These are phyloP conservation scores for Trichoderma reesei DNA, from an alignment of 495 filamentous ascomycete species.

Conservation along the genomic window DNA sequence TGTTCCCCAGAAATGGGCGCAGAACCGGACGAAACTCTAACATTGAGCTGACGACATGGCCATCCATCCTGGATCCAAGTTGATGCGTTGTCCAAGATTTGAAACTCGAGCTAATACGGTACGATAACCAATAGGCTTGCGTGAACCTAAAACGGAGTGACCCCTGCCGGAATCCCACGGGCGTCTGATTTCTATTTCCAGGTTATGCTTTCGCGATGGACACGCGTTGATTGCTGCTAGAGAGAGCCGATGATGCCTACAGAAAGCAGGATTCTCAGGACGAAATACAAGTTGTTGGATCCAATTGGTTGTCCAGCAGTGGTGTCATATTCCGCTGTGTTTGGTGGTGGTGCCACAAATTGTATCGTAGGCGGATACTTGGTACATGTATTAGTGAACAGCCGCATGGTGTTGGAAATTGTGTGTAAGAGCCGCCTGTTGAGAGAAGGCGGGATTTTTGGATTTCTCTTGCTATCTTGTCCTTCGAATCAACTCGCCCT, in stretches of 20 bases:
- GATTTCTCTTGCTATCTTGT: neutral
- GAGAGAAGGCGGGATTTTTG: neutral
- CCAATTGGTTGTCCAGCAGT: neutral
- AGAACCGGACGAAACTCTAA: too few relatives aligned
- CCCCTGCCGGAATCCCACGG: neutral
- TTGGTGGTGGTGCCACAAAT: too few relatives aligned
- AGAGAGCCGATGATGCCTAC: neutral
- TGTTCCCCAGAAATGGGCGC: too few relatives aligned
- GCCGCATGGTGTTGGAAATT: too few relatives aligned
- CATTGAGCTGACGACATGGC: too few relatives aligned
- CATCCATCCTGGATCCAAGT: too few relatives aligned
- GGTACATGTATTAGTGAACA: too few relatives aligned
- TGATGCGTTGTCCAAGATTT: too few relatives aligned
- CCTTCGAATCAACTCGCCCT: neutral
- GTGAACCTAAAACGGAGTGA: neutral
- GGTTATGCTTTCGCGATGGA: neutral
- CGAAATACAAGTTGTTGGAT: neutral
- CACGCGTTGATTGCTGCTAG: neutral
- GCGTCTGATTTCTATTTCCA: too few relatives aligned
- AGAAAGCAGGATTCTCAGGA: neutral
- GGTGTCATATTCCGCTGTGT: too few relatives aligned
- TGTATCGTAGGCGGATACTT: too few relatives aligned
- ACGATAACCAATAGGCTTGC: neutral
- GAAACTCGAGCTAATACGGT: too few relatives aligned
- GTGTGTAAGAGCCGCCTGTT: neutral